Evolutionary conservation across 345 rosid genomes (phyloP), one percentile per base, ranked within the genome.

Genomic region (Salix arbutifolia): DNA sequence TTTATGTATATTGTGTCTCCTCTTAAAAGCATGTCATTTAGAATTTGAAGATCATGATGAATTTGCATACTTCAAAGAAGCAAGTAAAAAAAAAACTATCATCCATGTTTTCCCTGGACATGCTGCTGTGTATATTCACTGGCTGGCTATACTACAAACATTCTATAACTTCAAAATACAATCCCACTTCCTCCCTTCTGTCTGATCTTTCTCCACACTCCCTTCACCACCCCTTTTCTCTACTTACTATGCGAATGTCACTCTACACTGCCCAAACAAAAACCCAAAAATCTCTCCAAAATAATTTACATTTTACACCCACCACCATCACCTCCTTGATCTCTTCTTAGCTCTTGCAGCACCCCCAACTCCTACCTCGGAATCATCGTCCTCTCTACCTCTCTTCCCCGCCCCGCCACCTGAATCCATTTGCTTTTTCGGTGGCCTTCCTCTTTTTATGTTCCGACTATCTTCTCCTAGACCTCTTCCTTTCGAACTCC

Each of bases 401-500:
- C 84, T 74, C 83, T 83, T 88, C 14, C 44, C 83, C 2, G 73
- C 46, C 9, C 67, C 76, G 9, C 67, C 73, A 23, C 67, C 78
- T 0, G 74, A 26, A 72, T 67, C 85, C 19, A n/a, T 65, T 30
- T 71, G 77, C 60, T 79, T 83, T 77, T 81, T 88, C 5, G 85
- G 74, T 6, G 83, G 87, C 84, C 88, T 78, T 33, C 89, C 88
- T 76, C 82, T 81, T 75, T 76, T 88, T 68, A 25, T 74, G 67
- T 65, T 85, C 46, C 81, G 83, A 64, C 71, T 81, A 72, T 81
- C 87, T 48, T 80, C 89, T 69, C 79, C 82, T 6, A 42, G 70
- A 46, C 80, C 81, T 75, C 88, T 84, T 70, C 84, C 85, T 21
- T 76, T 85, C 0, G 87, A 84, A 70, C 86, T 85, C 74, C 88